These are phyloP conservation scores for Deakozyma indianensis DNA, from an alignment of 805 yeast genomes.

Conservation along the genomic window DNA sequence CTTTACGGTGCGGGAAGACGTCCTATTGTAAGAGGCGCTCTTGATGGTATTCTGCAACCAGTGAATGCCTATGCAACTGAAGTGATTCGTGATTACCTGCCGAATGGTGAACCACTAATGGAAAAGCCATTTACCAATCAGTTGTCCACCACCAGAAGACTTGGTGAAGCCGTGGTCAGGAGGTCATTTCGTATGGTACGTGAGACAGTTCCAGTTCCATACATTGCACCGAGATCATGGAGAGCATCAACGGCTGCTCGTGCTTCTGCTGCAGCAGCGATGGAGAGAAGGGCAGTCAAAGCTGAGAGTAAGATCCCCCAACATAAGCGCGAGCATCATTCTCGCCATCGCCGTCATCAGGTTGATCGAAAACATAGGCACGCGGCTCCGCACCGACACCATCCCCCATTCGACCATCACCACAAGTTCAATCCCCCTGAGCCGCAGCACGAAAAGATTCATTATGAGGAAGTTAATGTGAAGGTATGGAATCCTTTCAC, in stretches of 20 bases:
- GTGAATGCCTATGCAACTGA: background rate
- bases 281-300: background rate
- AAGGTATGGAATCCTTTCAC: background rate
- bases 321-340: background rate
- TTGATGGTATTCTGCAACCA: background rate
- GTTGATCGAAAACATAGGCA: background rate
- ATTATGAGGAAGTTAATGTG: background rate
- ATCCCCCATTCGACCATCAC: background rate
- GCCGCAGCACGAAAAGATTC: background rate
- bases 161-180: background rate
- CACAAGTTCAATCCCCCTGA: background rate
- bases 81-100: background rate
- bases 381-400: background rate
- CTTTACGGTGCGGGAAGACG: background rate
- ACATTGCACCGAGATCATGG: background rate
- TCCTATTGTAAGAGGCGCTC: background rate
- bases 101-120: background rate
- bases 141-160: background rate
- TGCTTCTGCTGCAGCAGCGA: too few relatives aligned
- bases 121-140: background rate
- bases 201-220: background rate
- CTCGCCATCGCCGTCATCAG: background rate
- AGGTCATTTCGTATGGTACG: background rate
- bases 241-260: too few relatives aligned
- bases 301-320: background rate